Base-by-base conservation (phyloP, 495 filamentous ascomycete species). In the Xylaria nigripes region DNA sequence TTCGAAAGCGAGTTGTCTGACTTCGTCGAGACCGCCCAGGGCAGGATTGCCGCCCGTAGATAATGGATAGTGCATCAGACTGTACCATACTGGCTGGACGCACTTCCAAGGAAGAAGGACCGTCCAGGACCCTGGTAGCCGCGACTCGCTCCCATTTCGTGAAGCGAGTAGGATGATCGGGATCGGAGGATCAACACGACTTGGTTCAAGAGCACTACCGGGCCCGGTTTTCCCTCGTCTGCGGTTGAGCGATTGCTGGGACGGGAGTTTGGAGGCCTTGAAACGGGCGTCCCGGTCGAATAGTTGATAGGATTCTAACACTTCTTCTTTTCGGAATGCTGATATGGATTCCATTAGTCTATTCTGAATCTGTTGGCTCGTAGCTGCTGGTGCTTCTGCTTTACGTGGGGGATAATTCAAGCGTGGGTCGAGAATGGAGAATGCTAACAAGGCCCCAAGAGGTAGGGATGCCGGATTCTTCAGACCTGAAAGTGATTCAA, bases 51-150 rank as follows among this genome's bases (percentile, higher is more conserved):
- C 81, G 22, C 89, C 87, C 10, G 83, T 85, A 2, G 86, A 88
- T 1, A 94, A 74, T 0, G 90, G 89, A 62, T 87, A 92, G 62
- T 87, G 87, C 80, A 95, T 85, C 12, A 98, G 61, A 15, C 81
- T 78, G 61, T 92, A 87, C 93, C 93, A 98, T 32, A 97, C 71
- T 1, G 90, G 83, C 19, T 77, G 68, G 25, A 96, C 85, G 58
- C 89, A 95, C 62, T 90, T 92, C 91, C 93, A 97, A 0, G 93
- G 93, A 2, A 93, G 73, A 27, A 97, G 75, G 1, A 98, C 60
- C 1, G 86, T 94, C 90, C 91, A 97, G 1, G 74, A 81, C 0
- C 86, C 86, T 43, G 85, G 83, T 1, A 69, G 65, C 9, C 74
- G 72, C n/a, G 72, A 72, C n/a, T 65, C 62, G 10, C 59, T 55